A percentile compares a stretch with the other conserved stretches of the same genome.
Evolutionary conservation across 164 flowering plant species (phyloP).

Genomic region (Brasenia schreberi): DNA sequence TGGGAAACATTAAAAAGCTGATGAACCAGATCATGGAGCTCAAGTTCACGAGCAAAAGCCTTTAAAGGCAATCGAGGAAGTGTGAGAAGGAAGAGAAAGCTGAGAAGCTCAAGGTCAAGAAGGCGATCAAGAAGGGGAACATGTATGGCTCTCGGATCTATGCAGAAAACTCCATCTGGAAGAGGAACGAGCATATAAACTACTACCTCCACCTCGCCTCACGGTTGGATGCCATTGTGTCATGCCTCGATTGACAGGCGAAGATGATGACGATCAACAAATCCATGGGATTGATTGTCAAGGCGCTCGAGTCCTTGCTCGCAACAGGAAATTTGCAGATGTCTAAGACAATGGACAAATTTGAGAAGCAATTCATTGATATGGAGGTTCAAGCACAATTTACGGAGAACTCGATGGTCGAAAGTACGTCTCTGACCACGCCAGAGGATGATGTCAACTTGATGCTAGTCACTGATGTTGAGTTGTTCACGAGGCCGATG

Average conservation of each 20-base stretch:
- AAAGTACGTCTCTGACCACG: constrained; percentile 11
- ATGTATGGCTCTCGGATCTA: constrained; percentile 17
- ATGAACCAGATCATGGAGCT: constrained; percentile 17
- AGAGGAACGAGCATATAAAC: constrained; percentile 11
- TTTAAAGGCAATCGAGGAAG: constrained; percentile 10
- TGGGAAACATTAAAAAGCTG: constrained; percentile 2
- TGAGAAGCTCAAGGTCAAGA: constrained; percentile 16
- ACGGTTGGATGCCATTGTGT: neutral
- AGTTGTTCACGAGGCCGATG: constrained; percentile 5
- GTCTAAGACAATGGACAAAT: too few species aligned
- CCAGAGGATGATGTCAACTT: constrained; percentile 14
- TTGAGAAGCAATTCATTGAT: too few species aligned
- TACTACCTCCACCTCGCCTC: constrained; percentile 10
- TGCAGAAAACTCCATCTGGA: constrained; percentile 14
- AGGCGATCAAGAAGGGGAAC: constrained; percentile 16
- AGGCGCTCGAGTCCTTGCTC: neutral
- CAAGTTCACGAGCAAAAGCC: constrained; percentile 7
- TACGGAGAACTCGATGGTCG: too few species aligned
- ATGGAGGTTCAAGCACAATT: too few species aligned
- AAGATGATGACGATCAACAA: neutral
- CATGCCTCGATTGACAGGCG: neutral
- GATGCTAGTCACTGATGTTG: constrained; percentile 17
- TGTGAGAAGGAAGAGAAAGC: constrained; percentile 16
- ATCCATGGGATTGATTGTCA: neutral
- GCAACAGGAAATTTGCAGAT: too few species aligned